These are phyloP conservation scores for Cucurbita ficifolia DNA, from an alignment of 306 rosid species.

Conservation along the genomic window DNA sequence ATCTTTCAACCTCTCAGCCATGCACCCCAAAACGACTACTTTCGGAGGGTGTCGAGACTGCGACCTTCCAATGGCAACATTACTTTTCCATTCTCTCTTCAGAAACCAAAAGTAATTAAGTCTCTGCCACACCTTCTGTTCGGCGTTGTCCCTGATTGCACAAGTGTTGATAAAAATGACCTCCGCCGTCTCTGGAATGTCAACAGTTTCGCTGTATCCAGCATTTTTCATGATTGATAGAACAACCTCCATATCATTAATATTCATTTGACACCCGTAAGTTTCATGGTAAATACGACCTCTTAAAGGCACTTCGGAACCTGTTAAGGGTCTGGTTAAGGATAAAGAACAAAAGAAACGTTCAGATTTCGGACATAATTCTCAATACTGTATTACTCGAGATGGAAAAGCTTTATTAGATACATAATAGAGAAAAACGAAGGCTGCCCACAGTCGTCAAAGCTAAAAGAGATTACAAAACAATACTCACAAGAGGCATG, in stretches of 20 bases:
- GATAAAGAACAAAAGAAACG: not conserved
- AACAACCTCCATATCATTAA: constrained; percentile 91
- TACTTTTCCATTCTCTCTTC: constrained; percentile 83
- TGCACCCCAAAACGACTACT: constrained; percentile 92
- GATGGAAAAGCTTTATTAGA: not conserved
- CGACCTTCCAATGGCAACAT: constrained; percentile 65
- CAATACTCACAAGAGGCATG: not conserved
- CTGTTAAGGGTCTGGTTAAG: constrained; percentile 31
- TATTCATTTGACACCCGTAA: constrained; percentile 95
- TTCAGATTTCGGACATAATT: not conserved
- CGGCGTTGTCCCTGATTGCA: constrained; percentile 96
- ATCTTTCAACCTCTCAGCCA: constrained; percentile 98
- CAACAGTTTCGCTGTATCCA: constrained; percentile 59
- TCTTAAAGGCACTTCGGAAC: constrained; percentile 33
- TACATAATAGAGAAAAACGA: not conserved
- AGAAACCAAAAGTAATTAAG: constrained; percentile 99
- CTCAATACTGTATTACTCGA: not conserved
- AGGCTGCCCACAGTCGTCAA: not conserved
- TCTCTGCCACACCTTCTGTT: constrained; percentile 96
- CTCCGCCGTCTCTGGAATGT: constrained; percentile 82
- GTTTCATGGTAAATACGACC: constrained; percentile 94
- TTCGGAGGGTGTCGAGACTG: constrained; percentile 65
- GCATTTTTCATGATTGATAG: constrained; percentile 79
- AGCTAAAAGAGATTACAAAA: not conserved
- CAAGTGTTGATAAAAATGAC: constrained; percentile 89